Evolutionary conservation across 352 stramenopile genomes (phyloP).

Genomic region (Aphanomyces euteiches): DNA sequence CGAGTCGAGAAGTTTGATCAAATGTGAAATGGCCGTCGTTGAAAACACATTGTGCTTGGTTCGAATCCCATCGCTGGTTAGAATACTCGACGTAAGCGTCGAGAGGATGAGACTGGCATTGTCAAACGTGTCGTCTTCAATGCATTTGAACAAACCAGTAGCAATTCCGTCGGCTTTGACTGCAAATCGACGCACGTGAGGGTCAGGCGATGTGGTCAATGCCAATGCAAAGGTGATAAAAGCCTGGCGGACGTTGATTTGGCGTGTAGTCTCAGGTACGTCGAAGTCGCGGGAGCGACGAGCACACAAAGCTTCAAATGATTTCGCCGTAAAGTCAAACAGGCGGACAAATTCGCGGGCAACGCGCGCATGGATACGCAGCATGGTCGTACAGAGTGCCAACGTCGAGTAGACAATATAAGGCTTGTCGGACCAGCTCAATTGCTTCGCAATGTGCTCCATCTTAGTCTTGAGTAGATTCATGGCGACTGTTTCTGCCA

Average conservation of each 20-base stretch:
- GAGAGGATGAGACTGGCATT: constrained; percentile 51
- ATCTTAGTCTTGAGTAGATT: constrained; percentile 66
- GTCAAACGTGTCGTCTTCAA: constrained; percentile 64
- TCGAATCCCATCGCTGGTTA: constrained; percentile 58
- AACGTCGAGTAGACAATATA: constrained; percentile 69
- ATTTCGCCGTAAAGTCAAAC: constrained; percentile 69
- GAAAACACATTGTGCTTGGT: constrained; percentile 65
- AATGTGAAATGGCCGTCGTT: constrained; percentile 52
- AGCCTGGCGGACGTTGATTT: constrained; percentile 54
- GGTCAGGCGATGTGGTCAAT: constrained; percentile 58
- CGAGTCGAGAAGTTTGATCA: constrained; percentile 64
- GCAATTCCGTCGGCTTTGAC: constrained; percentile 67
- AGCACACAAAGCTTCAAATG: constrained; percentile 56
- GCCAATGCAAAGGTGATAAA: constrained; percentile 65
- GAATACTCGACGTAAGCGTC: constrained; percentile 46
- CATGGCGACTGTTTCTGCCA: constrained; percentile 60
- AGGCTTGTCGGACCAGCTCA: constrained; percentile 84
- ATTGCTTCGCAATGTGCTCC: constrained; percentile 56
- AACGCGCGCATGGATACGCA: constrained; percentile 38
- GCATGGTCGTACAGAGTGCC: constrained; percentile 51
- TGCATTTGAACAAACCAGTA: constrained; percentile 65
- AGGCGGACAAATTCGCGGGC: constrained; percentile 71
- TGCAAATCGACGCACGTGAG: constrained; percentile 74
- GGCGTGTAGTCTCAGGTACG: neutral
- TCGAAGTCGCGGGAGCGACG: constrained; percentile 60